Evolutionary conservation across 345 rosid species (phyloP), one percentile per base, ranked within the genome.

Genomic region (Populus deltoides): DNA sequence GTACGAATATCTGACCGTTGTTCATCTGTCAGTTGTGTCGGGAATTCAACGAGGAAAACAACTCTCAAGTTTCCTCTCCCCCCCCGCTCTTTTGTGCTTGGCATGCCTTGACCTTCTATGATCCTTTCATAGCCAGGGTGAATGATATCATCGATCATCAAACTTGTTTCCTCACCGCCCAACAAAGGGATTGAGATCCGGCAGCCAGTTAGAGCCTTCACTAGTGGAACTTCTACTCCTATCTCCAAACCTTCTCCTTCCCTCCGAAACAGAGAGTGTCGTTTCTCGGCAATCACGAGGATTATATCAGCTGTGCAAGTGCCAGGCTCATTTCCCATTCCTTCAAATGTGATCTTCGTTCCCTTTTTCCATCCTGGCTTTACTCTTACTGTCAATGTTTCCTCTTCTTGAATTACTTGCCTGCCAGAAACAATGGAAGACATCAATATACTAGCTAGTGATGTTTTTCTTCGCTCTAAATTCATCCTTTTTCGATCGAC

Each of bases 331-430:
- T 86, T 89, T 36, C 93, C 97, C 88, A 79, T 90, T 6, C 95
- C 94, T 85, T 91, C 90, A n/a, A 94, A 94, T 65, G 97, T 94
- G 20, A 91, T 84, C 86, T 83, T 90, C 0, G 97, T 94, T 62
- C 97, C 97, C 17, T 80, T 83, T 80, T 85, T 93, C 98, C 98
- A 94, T 66, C 97, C 98, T 3, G 98, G 87, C 87, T 91, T 89
- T 80, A 94, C 93, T 75, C 90, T 82, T 71, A 94, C 89, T 5
- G 88, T 86, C 43, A 93, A 78, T 2, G 80, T 66, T 80, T 93
- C 97, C 77, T 90, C 93, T 67, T 92, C 91, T 79, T 92, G 82
- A 8, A 80, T 73, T 70, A 83, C 43, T 66, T 87, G 83, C 82
- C 93, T 91, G 87, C 76, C 25, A 36, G 63, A 73, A 20, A 53